A percentile compares a stretch with the other conserved stretches of the same genome.
phyloP scores from a whole-genome alignment of 2,329 filamentous ascomycete species.

The Cytospora piceae region DNA sequence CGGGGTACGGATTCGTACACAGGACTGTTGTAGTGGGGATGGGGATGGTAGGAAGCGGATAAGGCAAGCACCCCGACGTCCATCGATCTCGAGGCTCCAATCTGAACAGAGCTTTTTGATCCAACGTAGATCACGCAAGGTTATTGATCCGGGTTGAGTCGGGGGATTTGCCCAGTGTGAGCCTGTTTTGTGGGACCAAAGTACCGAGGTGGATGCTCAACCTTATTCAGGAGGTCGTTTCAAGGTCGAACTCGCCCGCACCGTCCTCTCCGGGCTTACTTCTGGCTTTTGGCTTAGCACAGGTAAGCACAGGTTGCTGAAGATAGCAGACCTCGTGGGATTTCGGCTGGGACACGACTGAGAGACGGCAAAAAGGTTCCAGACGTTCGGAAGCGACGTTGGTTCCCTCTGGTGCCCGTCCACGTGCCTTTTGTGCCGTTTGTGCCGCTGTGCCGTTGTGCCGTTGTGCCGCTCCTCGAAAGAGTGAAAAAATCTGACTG shows the following conservation, averaged over 20 bases:
- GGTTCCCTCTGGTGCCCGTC: neutral
- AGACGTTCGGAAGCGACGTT: neutral
- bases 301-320: too few species aligned
- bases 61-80: conserved; percentile 7
- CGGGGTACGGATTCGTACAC: neutral
- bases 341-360: neutral
- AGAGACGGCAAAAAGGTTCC: neutral
- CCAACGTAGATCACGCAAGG: conserved; percentile 17
- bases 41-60: neutral
- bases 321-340: too few species aligned
- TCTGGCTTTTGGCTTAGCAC: too few species aligned
- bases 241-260: neutral
- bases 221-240: conserved; percentile 29
- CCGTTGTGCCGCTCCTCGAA: neutral
- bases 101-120: conserved; percentile 17
- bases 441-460: neutral
- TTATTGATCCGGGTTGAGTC: conserved; percentile 16
- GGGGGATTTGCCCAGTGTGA: conserved; percentile 21
- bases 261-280: neutral
- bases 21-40: neutral
- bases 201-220: conserved; percentile 25
- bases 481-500: neutral
- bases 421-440: neutral
- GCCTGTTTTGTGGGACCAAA: conserved; percentile 20
- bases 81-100: neutral